Base-by-base conservation (phyloP, 805 yeast species). In the Cephaloascus fragrans region DNA sequence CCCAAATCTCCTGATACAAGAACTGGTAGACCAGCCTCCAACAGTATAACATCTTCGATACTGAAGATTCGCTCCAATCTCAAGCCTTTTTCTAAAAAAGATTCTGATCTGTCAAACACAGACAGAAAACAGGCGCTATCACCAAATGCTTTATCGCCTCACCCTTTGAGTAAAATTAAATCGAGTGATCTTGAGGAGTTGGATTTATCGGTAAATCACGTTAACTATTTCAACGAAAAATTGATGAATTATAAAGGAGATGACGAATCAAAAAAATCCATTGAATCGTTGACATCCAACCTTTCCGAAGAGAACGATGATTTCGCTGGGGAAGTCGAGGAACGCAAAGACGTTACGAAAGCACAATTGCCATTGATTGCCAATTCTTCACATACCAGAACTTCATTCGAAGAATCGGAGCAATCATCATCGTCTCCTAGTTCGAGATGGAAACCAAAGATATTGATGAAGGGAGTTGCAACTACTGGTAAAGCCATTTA, bases 401-500 rank as follows among this genome's bases (percentile, higher is more conserved):
- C 10, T 23, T 23, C 12, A 23, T 8, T 8, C 12, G 28, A 23
- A 23, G 6, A 6, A 6, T 6, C 12, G 6, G 28, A 23, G 6
- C 10, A 23, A 8, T 8, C 10, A 9, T 9, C 15, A 31, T 6
- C 15, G 5, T 31, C 33, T 8, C n/a, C n/a, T n/a, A n/a, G n/a
- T n/a, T 39, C 35, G 8, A 44, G 36, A 20, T 53, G 59, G 56
- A 43, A 46, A 3, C 47, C 62, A 1, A 50, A 47, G 36, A 45
- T 55, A 1, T 39, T 59, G 20, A 57, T 57, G 10, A 56, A 50
- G 18, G 60, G 60, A 4, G 42, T 59, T 0, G 32, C 34, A 10
- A 41, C 23, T 23, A 37, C 43, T 6, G 37, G 32, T 18, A 60
- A 59, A 36, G 56, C 57, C 0, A 46, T 65, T 10, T 50, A 65